Percentiles rank a stretch among this genome's conserved stretches.
Evolutionary conservation across 176 grass and related monocot genomes (phyloP).

Genomic region (Eragrostis nindensis): DNA sequence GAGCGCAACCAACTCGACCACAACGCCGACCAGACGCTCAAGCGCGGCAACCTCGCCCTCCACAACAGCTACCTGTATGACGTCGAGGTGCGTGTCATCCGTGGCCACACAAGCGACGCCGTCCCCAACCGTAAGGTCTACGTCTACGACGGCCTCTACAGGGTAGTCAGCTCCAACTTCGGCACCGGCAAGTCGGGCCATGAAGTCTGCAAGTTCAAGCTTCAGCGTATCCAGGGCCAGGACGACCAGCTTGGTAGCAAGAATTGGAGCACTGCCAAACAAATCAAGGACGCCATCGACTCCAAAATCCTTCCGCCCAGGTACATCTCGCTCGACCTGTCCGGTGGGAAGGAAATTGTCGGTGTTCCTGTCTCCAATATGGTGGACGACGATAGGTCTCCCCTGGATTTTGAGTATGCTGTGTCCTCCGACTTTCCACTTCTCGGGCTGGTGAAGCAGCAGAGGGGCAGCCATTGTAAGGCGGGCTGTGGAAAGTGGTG

Average conservation of each 20-base stretch:
- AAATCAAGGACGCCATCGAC: slow-evolving; percentile 57
- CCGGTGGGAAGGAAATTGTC: slow-evolving; percentile 50
- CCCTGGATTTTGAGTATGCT: slow-evolving; percentile 58
- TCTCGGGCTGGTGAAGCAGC: slow-evolving; percentile 16
- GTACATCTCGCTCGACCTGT: slow-evolving; percentile 71
- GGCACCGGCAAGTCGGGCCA: slow-evolving; percentile 67
- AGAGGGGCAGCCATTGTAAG: slow-evolving; percentile 52
- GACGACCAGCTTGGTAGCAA: slow-evolving; percentile 58
- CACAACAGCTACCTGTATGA: slow-evolving; percentile 78
- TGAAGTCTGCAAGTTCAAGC: slow-evolving; percentile 71
- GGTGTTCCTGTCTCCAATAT: slow-evolving; percentile 61
- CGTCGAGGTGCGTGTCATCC: slow-evolving; percentile 80
- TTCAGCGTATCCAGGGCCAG: slow-evolving; percentile 59
- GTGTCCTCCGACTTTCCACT: slow-evolving; percentile 42
- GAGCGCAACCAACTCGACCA: too few relatives aligned
- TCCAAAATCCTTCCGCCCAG: slow-evolving; percentile 28
- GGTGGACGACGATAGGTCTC: slow-evolving; percentile 59
- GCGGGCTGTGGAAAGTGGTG: slow-evolving; percentile 43
- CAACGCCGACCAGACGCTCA: slow-evolving; percentile 64
- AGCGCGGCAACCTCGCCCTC: slow-evolving; percentile 84
- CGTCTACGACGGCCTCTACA: slow-evolving; percentile 91
- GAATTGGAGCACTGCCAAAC: slow-evolving; percentile 44
- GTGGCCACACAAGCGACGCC: slow-evolving; percentile 43
- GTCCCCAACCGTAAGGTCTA: slow-evolving; percentile 59
- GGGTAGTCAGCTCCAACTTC: slow-evolving; percentile 54